Percentiles rank a stretch among this genome's conserved stretches.
Evolutionary conservation across 352 stramenopile genomes (phyloP).

Genomic region (Pseudoperonospora humuli): DNA sequence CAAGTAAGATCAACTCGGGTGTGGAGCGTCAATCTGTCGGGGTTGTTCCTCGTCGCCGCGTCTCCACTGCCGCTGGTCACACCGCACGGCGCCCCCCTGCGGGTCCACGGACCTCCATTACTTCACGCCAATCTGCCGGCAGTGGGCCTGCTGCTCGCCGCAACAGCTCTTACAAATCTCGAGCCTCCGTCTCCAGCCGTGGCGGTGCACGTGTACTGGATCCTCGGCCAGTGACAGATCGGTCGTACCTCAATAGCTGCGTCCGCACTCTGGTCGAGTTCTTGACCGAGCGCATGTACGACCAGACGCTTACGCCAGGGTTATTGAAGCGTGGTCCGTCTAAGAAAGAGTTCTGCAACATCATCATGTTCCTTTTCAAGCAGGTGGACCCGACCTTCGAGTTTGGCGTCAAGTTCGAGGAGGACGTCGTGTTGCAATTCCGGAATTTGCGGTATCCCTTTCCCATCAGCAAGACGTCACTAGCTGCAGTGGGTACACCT

Average conservation of each 20-base stretch:
- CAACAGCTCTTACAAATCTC: conserved; percentile 57
- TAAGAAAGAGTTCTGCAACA: conserved; percentile 96
- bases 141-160: conserved; percentile 26
- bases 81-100: conserved; percentile 10
- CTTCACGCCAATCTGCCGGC: conserved; percentile 42
- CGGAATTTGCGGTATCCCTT: conserved; percentile 91
- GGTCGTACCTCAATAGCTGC: conserved; percentile 87
- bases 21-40: conserved; percentile 56
- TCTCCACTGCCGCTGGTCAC: conserved; percentile 31
- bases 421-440: conserved; percentile 64
- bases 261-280: conserved; percentile 93
- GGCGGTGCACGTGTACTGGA: conserved; percentile 48
- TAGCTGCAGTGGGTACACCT: conserved; percentile 90
- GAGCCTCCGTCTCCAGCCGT: conserved; percentile 39
- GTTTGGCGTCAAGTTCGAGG: conserved; percentile 69
- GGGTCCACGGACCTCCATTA: conserved; percentile 33
- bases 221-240: conserved; percentile 85
- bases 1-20: conserved; percentile 22
- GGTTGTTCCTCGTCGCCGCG: conserved; percentile 38
- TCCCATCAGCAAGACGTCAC: conserved; percentile 92
- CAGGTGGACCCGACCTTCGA: conserved; percentile 89
- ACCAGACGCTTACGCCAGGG: conserved; percentile 87
- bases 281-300: conserved; percentile 87
- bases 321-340: conserved; percentile 89
- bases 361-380: conserved; percentile 95